Percentiles rank a stretch among this genome's conserved stretches.
Conservation (phyloP, 352 stramenopile genomes). For the Phytopythium vexans region DNA sequence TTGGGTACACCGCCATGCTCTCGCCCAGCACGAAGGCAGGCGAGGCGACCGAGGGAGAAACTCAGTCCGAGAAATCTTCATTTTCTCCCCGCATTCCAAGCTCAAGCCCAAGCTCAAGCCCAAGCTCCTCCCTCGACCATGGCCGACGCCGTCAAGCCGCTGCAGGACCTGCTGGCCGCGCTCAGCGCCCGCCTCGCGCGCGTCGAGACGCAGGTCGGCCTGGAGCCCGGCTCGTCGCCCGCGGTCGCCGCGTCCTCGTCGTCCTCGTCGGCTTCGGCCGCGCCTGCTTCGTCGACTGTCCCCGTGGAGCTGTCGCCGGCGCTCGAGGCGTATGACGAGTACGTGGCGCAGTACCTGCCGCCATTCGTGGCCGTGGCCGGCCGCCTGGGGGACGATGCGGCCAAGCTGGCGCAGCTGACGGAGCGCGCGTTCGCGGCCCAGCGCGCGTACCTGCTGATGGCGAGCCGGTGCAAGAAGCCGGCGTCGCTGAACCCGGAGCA, state of each 20-base stretch:
- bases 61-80: neutral
- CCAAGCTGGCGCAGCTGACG: constrained; percentile 82
- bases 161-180: constrained; percentile 78
- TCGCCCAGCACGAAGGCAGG: too few species aligned
- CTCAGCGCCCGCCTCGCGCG: constrained; percentile 73
- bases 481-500: constrained; percentile 62
- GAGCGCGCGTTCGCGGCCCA: constrained; percentile 87
- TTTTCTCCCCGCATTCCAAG: neutral
- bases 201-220: constrained; percentile 79
- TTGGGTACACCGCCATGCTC: too few species aligned
- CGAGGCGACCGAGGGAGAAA: neutral
- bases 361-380: constrained; percentile 76
- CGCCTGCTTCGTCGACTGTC: constrained; percentile 2
- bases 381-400: constrained; percentile 82
- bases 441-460: constrained; percentile 91
- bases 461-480: constrained; percentile 92
- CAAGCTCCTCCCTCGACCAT: constrained; percentile 10
- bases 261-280: neutral
- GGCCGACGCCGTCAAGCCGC: constrained; percentile 73
- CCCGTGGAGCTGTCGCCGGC: constrained; percentile 49
- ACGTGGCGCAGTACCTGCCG: constrained; percentile 72
- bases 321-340: constrained; percentile 91
- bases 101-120: constrained; percentile 8
- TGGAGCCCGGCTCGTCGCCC: constrained; percentile 22
- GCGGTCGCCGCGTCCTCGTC: neutral